These are phyloP conservation scores for Sclerotinia borealis DNA, from an alignment of 2,329 filamentous ascomycete genomes.

Conservation along the genomic window DNA sequence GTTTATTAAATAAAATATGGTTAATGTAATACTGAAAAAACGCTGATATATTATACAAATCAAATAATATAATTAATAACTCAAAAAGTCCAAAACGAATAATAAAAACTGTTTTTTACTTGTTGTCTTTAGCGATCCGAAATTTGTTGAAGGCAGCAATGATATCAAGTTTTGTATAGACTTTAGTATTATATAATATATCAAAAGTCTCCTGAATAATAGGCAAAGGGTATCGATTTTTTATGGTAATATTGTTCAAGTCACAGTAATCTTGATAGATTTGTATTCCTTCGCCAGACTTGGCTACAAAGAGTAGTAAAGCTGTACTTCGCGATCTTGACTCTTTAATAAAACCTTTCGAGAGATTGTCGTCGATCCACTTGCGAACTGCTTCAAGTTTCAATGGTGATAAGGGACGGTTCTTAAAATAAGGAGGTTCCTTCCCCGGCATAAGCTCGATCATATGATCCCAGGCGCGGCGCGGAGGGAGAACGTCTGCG, in stretches of 20 bases:
- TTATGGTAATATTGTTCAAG: neutral
- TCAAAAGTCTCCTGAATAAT: neutral
- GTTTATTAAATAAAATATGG: no score
- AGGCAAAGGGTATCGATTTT: neutral
- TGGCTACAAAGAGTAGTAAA: neutral
- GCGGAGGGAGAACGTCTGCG: neutral
- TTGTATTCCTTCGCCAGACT: neutral
- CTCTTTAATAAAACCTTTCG: neutral
- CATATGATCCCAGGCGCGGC: neutral
- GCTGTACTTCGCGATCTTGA: fast-evolving
- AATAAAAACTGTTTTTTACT: no score
- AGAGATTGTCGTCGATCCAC: no score
- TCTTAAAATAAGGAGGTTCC: neutral
- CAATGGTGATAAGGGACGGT: neutral
- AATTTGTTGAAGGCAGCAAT: no score
- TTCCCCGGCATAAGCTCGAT: neutral
- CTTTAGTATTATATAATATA: neutral
- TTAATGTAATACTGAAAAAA: no score
- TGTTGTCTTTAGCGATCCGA: no score
- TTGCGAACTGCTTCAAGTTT: neutral
- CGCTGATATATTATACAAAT: no score
- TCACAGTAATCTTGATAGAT: neutral
- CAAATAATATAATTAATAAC: no score
- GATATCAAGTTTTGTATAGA: no score
- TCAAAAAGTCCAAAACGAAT: no score